Evolutionary conservation across 2,329 filamentous ascomycete species (phyloP).

Genomic region (Arthrobotrys sphaeroides): DNA sequence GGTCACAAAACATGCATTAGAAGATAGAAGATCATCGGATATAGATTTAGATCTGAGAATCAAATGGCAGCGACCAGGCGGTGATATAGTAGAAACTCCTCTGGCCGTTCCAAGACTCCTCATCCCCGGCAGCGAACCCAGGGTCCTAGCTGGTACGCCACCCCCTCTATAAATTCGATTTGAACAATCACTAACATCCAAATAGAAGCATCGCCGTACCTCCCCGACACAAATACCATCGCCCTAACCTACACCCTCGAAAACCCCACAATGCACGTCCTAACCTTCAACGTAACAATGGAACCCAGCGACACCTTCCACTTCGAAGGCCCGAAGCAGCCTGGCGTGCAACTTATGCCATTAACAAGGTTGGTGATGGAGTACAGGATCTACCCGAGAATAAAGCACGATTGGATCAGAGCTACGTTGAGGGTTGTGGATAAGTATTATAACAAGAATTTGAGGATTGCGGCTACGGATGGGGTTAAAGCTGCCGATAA

Average conservation of each 20-base stretch:
- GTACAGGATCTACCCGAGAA: constrained; percentile 77
- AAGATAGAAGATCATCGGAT: constrained; percentile 79
- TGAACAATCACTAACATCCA: constrained; percentile 58
- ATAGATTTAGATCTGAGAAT: constrained; percentile 80
- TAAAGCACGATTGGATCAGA: constrained; percentile 70
- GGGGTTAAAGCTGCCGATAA: constrained; percentile 72
- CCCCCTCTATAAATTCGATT: constrained; percentile 60
- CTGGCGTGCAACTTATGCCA: constrained; percentile 81
- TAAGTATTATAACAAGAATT: constrained; percentile 89
- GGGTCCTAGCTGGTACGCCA: constrained; percentile 72
- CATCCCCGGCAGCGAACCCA: constrained; percentile 83
- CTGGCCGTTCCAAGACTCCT: constrained; percentile 82
- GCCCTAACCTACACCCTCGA: constrained; percentile 77
- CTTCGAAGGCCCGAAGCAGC: constrained; percentile 87
- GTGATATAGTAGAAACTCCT: constrained; percentile 67
- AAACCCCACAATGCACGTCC: constrained; percentile 91
- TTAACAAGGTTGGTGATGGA: constrained; percentile 77
- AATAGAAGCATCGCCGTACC: constrained; percentile 38
- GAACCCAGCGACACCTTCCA: constrained; percentile 92
- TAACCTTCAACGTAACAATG: constrained; percentile 92
- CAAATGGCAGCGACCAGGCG: constrained; percentile 73
- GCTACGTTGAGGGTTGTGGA: constrained; percentile 82
- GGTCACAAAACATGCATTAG: constrained; percentile 78
- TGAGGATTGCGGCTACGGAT: constrained; percentile 81
- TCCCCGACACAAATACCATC: constrained; percentile 44